A percentile compares a stretch with the other conserved stretches of the same genome.
Conservation (phyloP, 108 stramenopile genomes). For the Phaeodactylum tricornutum region DNA sequence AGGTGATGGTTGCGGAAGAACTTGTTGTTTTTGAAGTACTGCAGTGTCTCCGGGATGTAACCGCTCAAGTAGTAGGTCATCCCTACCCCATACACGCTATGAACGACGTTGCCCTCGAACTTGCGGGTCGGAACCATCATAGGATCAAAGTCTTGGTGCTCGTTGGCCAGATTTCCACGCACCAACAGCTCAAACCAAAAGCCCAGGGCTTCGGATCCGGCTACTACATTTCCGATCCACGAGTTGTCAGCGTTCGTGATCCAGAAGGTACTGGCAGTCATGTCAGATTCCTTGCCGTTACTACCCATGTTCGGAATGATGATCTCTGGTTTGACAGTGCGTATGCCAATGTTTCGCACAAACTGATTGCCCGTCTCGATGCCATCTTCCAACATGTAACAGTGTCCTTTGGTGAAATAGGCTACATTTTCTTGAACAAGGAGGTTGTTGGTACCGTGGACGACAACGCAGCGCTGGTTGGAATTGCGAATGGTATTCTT, state of each 20-base stretch:
- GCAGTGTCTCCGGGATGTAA: no score
- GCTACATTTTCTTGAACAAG: constrained; percentile 16
- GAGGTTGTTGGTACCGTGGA: constrained; percentile 27
- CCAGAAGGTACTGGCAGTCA: constrained; percentile 12
- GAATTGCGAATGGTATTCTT: constrained; percentile 19
- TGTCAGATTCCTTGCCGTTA: constrained; percentile 11
- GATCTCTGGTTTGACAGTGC: not conserved
- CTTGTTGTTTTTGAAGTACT: no score
- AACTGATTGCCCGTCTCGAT: constrained; percentile 12
- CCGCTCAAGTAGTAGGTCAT: no score
- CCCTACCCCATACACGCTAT: not conserved
- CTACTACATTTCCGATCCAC: constrained; percentile 24
- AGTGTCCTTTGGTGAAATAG: constrained; percentile 23
- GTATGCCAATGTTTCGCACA: constrained; percentile 8
- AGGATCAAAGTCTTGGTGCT: not conserved
- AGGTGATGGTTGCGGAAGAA: no score
- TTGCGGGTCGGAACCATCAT: not conserved
- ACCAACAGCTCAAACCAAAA: constrained; percentile 16
- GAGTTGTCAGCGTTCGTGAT: constrained; percentile 26
- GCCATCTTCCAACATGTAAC: constrained; percentile 15
- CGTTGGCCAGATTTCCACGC: not conserved
- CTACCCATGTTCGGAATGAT: constrained; percentile 4
- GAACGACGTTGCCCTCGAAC: not conserved
- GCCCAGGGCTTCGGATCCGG: constrained; percentile 13
- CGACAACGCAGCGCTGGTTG: constrained; percentile 24